Evolutionary conservation across 306 rosid genomes (phyloP), one percentile per base, ranked within the genome.

Genomic region (Geum urbanum): DNA sequence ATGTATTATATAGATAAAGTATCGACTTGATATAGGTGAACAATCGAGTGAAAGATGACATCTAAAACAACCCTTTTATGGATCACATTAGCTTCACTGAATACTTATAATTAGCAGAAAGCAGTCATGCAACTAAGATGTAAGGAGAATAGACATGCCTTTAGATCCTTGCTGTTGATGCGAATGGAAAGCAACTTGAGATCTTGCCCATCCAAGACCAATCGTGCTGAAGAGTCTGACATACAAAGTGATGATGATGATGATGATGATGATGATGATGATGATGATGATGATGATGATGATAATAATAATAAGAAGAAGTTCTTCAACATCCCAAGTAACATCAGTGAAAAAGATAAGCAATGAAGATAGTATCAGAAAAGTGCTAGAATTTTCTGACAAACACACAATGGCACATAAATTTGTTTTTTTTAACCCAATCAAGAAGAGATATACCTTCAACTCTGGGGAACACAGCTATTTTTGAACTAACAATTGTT

Each of bases 121-220:
- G 20, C 1, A 66, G 51, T 27, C 43, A 48, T 16, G 14, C 18
- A 27, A 35, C 60, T 50, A 50, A 7, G 41, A 18, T 6, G 19
- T 19, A 52, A 69, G 22, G 20, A 52, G 50, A 41, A 69, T 20
- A 10, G 4, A 71, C 72, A 70, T 84, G 79, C 99, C 97, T 91
- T 82, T 72, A 95, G 73, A 68, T 86, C 87, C 74, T 84, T 86
- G 67, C 84, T 80, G 69, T 95, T 87, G 63, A 95, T 60, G 57
- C 74, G 76, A 79, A 91, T 19, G 11, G 97, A 91, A 74, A 86
- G 79, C 62, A 95, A 82, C 82, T 81, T 79, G 48, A 89, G 32
- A 77, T 95, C 97, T 14, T 13, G 63, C 67, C 99, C 99, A 76
- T 87, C 85, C 83, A 95, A 80, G 78, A 89, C 86, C 74, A 95